A percentile compares a stretch with the other conserved stretches of the same genome.
These are phyloP conservation scores for Fagopyrum esculentum DNA, from an alignment of 148 eudicot genomes.

Conservation along the genomic window DNA sequence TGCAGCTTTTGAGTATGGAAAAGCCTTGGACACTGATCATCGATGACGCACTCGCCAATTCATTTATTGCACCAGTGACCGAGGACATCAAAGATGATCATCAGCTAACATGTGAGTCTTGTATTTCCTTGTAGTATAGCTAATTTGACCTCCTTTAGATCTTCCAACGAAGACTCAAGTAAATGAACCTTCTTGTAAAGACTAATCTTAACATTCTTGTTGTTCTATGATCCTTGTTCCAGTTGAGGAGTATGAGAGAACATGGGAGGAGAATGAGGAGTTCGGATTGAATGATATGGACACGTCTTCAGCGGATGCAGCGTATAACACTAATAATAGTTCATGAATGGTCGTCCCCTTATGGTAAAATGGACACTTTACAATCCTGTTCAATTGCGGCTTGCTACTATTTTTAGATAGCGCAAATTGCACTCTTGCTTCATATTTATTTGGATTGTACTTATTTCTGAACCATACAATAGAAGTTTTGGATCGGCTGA, in stretches of 20 bases:
- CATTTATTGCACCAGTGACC: constrained; percentile 77
- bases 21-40: constrained; percentile 78
- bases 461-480: too few relatives aligned
- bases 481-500: too few relatives aligned
- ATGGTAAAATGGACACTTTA: too few relatives aligned
- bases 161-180: too few relatives aligned
- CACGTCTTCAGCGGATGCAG: constrained; percentile 84
- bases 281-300: constrained; percentile 90
- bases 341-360: too few relatives aligned
- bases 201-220: too few relatives aligned
- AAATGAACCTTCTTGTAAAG: too few relatives aligned
- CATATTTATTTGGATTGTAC: too few relatives aligned
- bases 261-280: constrained; percentile 96
- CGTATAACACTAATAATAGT: constrained; percentile 25
- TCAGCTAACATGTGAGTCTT: constrained; percentile 29
- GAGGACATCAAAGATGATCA: constrained; percentile 65
- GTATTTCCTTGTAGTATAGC: neutral
- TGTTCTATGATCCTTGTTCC: neutral
- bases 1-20: constrained; percentile 65
- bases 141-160: too few relatives aligned
- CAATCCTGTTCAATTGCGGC: too few relatives aligned
- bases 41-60: constrained; percentile 84
- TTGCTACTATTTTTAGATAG: too few relatives aligned
- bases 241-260: constrained; percentile 92
- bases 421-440: too few relatives aligned